phyloP scores from a whole-genome alignment of 495 filamentous ascomycete species.

The Neurospora sp. region DNA sequence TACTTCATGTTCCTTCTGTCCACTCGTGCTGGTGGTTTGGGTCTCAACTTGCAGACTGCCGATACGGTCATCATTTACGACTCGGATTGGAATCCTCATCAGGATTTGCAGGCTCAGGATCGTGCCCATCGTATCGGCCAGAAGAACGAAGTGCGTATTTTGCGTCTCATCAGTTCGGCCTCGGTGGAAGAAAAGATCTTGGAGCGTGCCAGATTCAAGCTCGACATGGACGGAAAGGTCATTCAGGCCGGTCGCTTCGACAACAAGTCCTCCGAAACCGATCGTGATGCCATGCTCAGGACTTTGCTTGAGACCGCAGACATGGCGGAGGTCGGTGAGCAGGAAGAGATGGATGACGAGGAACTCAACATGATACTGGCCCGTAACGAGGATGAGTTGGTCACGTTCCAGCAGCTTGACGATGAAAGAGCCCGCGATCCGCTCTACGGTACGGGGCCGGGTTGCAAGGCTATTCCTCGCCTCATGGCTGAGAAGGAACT shows the following conservation, averaged over 20 bases:
- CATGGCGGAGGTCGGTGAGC: constrained; percentile 68
- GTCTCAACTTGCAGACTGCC: constrained; percentile 91
- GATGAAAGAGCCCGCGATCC: constrained; percentile 53
- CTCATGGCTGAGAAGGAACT: constrained; percentile 83
- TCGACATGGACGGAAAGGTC: constrained; percentile 98
- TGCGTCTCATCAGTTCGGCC: constrained; percentile 89
- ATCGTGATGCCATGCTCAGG: constrained; percentile 89
- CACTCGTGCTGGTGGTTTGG: constrained; percentile 96
- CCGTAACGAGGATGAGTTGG: constrained; percentile 62
- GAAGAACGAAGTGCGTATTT: constrained; percentile 97
- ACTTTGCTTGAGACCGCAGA: constrained; percentile 88
- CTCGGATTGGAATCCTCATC: constrained; percentile 99
- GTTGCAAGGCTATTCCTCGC: constrained; percentile 55
- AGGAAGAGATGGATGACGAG: constrained; percentile 95
- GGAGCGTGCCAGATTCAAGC: constrained; percentile 92
- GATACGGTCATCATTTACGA: constrained; percentile 99
- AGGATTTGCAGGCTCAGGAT: constrained; percentile 98
- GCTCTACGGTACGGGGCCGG: constrained; percentile 56
- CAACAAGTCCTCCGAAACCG: constrained; percentile 97
- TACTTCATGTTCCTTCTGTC: constrained; percentile 98
- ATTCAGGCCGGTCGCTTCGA: constrained; percentile 99
- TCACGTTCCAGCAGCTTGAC: constrained; percentile 67
- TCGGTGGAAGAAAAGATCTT: constrained; percentile 98
- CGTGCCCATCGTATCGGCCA: constrained; percentile 99
- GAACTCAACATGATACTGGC: constrained; percentile 86